Percentiles rank a stretch among this genome's conserved stretches.
Conservation (phyloP, 768 basidiomycete species). For the Cyclocybe cylindracea region DNA sequence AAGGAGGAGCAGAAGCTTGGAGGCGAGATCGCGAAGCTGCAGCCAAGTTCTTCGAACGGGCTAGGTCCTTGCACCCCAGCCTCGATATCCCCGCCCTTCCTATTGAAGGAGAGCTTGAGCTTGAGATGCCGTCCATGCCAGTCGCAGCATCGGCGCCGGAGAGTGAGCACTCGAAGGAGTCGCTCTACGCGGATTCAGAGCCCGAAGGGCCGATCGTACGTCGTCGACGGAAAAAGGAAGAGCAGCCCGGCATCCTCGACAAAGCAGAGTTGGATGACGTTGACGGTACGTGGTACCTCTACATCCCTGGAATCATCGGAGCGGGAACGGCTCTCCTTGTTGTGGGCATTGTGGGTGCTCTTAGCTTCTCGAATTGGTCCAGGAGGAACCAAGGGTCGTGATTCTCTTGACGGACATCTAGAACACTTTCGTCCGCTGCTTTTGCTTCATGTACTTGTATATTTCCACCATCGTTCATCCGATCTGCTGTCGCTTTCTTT, state of each 20-base stretch:
- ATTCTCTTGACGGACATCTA: no score
- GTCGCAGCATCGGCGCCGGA: constrained; percentile 37
- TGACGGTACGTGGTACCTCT: constrained; percentile 78
- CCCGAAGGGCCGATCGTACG: constrained; percentile 40
- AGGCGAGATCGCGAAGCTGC: constrained; percentile 73
- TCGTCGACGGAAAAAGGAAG: constrained; percentile 59
- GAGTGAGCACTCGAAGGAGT: constrained; percentile 35
- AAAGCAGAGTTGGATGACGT: constrained; percentile 55
- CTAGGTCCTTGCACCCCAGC: constrained; percentile 55
- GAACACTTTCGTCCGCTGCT: no score
- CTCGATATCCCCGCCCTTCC: constrained; percentile 74
- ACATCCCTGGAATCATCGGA: constrained; percentile 76
- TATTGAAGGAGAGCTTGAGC: constrained; percentile 47
- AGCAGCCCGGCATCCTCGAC: constrained; percentile 39
- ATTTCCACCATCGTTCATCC: no score
- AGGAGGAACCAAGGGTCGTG: constrained; percentile 66
- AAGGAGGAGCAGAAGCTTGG: constrained; percentile 72
- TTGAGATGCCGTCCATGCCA: constrained; percentile 74
- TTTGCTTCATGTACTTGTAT: no score
- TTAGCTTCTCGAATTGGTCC: constrained; percentile 73
- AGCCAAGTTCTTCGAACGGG: constrained; percentile 70
- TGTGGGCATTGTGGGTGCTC: constrained; percentile 74
- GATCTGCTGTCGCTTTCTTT: no score
- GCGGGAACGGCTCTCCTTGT: constrained; percentile 84
- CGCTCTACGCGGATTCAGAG: constrained; percentile 35